These are phyloP conservation scores for Rugosomyces carneus DNA, from an alignment of 1,284 basidiomycete genomes.

Conservation along the genomic window DNA sequence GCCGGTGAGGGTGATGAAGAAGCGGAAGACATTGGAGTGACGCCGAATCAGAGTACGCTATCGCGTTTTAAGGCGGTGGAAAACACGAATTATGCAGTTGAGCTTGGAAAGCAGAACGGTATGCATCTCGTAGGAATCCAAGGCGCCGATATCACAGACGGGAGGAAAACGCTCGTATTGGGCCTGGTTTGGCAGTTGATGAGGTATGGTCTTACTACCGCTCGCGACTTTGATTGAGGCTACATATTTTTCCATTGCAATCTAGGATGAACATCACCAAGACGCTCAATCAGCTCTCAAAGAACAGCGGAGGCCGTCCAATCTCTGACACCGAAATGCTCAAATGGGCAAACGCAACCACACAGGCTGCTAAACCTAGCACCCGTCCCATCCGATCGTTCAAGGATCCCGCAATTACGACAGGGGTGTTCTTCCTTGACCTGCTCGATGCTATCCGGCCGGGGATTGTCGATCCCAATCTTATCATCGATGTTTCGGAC, in stretches of 20 bases:
- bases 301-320: slow-evolving; percentile 67
- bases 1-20: slow-evolving; percentile 48
- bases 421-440: slow-evolving; percentile 91
- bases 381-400: slow-evolving; percentile 82
- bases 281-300: slow-evolving; percentile 78
- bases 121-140: slow-evolving; percentile 98
- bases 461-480: slow-evolving; percentile 89
- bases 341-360: slow-evolving; percentile 92
- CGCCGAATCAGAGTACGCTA: slow-evolving; percentile 75
- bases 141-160: slow-evolving; percentile 95
- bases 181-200: slow-evolving; percentile 98
- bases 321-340: slow-evolving; percentile 93
- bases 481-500: slow-evolving; percentile 66
- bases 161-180: slow-evolving; percentile 84
- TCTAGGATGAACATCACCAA: slow-evolving; percentile 83
- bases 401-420: slow-evolving; percentile 90
- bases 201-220: slow-evolving; percentile 46
- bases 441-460: slow-evolving; percentile 87
- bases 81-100: slow-evolving; percentile 96
- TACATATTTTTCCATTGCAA: neutral
- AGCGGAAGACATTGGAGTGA: slow-evolving; percentile 70
- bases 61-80: slow-evolving; percentile 97
- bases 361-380: slow-evolving; percentile 64
- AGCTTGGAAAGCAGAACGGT: slow-evolving; percentile 86
- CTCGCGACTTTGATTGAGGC: neutral